phyloP scores from a whole-genome alignment of 1,284 basidiomycete species.

The Peniophora sp. region DNA sequence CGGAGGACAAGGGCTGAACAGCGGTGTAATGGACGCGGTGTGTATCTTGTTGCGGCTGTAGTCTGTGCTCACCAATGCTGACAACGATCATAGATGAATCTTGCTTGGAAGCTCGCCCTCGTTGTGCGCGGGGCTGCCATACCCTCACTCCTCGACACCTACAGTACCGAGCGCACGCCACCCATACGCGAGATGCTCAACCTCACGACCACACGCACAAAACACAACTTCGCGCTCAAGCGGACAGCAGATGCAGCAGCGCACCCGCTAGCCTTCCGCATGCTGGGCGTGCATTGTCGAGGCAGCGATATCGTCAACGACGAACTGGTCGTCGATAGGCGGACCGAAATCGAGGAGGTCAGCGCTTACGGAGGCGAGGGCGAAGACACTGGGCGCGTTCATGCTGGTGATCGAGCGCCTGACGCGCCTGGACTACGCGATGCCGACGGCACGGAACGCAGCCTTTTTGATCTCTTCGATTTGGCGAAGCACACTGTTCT shows the following conservation, averaged over 20 bases:
- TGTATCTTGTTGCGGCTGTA: not conserved
- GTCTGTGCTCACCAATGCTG: not conserved
- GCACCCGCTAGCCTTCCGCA: not conserved
- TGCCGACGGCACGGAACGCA: not conserved
- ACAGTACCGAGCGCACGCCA: slow-evolving; percentile 27
- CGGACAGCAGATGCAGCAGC: not conserved
- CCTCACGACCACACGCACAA: slow-evolving; percentile 1
- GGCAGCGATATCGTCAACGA: slow-evolving; percentile 6
- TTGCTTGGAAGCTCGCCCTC: slow-evolving; percentile 34
- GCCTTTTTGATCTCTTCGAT: slow-evolving; percentile 2
- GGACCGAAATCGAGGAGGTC: not conserved
- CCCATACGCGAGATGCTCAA: slow-evolving; percentile 30
- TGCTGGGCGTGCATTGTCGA: slow-evolving; percentile 8
- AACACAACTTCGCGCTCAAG: not conserved
- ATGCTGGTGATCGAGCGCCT: not conserved
- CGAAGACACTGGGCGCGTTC: not conserved
- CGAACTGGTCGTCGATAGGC: not conserved
- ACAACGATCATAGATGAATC: slow-evolving; percentile 22
- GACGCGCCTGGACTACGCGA: slow-evolving; percentile 3
- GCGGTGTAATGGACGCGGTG: slow-evolving; percentile 12
- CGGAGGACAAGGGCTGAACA: slow-evolving; percentile 14
- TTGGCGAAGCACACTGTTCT: slow-evolving; percentile 4
- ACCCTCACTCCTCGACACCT: slow-evolving; percentile 23
- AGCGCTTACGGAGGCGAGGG: not conserved
- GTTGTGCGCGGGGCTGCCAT: slow-evolving; percentile 25